These are phyloP conservation scores for Plantago elongata DNA, from an alignment of 257 asterid species.

Conservation along the genomic window DNA sequence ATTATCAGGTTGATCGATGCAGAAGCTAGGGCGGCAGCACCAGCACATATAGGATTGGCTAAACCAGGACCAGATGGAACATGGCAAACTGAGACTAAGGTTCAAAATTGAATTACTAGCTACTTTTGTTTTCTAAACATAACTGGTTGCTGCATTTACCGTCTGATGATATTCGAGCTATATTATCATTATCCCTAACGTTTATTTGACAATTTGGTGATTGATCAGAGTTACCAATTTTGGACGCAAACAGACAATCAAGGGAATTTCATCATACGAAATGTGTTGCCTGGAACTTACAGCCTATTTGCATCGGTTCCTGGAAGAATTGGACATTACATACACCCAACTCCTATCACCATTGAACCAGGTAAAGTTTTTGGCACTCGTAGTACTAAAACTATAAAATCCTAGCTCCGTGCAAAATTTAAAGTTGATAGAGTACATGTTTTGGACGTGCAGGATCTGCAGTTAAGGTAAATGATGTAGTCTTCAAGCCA, in stretches of 20 bases:
- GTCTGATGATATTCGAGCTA: no score
- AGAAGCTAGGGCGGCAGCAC: constrained; percentile 22
- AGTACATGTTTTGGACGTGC: not conserved
- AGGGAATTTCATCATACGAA: constrained; percentile 42
- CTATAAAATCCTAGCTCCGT: no score
- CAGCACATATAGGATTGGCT: constrained; percentile 63
- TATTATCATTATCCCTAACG: no score
- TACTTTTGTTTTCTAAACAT: no score
- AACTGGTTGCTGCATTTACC: no score
- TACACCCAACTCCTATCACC: constrained; percentile 28
- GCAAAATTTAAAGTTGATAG: no score
- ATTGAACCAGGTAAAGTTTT: constrained; percentile 28
- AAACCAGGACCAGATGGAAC: constrained; percentile 50
- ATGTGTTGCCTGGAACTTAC: constrained; percentile 46
- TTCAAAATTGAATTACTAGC: not conserved
- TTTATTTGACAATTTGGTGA: no score
- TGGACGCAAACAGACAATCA: constrained; percentile 40
- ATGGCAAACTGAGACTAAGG: constrained; percentile 81
- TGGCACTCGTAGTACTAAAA: no score
- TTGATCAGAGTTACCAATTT: constrained; percentile 55
- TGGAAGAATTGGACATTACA: constrained; percentile 59
- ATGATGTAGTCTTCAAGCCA: constrained; percentile 38
- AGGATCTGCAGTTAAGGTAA: constrained; percentile 27
- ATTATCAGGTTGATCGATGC: constrained; percentile 31
- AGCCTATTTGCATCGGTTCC: constrained; percentile 50